Evolutionary conservation across 2,329 filamentous ascomycete species (phyloP), one percentile per base, ranked within the genome.

Genomic region (Fusarium sp.): DNA sequence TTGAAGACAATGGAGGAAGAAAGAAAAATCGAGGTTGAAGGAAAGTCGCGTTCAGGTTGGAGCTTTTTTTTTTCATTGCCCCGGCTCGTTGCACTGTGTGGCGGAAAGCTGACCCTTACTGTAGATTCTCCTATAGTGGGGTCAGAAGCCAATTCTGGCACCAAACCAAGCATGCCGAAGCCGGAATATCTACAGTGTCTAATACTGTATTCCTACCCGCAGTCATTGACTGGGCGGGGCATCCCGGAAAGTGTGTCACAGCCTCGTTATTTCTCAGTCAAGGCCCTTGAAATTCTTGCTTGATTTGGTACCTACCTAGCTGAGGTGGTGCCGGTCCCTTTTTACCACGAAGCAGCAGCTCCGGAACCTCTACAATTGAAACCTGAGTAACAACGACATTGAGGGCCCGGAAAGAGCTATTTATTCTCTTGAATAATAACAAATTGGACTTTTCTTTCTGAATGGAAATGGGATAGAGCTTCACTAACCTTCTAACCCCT

Each of bases 1-100:
- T 76, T 64, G 72, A 75, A 69, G 66, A 69, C 27, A 73, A 66
- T 48, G 68, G 75, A 73, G 73, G 39, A 54, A 66, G 66, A 65
- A 62, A 61, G 69, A 76, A 42, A 61, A 44, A 45, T 69, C 63
- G 59, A 58, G 72, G 66, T 63, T 37, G 52, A 63, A 71, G 70
- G 51, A 75, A 78, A 69, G 66, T 59, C 62, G 67, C 60, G 69
- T 65, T 66, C 61, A 61, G 67, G 52, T 60, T 63, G 46, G 60
- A 65, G 70, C 73, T 69, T 75, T 76, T 76, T 75, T 73, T 76
- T 77, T 77, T 76, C 63, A 56, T 71, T 46, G 25, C 46, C 70
- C 56, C 62, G 54, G 67, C 65, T 55, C 49, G 46, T 14, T 15
- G 44, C 18, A 65, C 75, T 23, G 75, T 77, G 66, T 54, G 60